Conservation (phyloP, 108 stramenopile species). For the Cafeteria roenbergensis region DNA sequence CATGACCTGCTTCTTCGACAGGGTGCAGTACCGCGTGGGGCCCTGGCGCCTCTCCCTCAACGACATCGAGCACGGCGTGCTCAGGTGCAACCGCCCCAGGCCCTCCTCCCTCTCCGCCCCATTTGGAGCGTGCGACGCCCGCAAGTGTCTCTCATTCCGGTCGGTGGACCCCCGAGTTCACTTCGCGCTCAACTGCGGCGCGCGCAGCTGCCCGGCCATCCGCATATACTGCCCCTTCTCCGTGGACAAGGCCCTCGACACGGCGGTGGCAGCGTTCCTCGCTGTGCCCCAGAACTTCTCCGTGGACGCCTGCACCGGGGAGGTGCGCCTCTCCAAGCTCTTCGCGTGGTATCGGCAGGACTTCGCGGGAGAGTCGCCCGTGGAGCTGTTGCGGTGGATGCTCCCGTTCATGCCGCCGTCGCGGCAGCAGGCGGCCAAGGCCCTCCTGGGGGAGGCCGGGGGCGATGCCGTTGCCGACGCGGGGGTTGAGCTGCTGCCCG, state of each 20-base stretch:
- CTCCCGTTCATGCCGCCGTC: no score
- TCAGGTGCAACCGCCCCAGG: neutral
- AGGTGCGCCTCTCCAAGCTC: neutral
- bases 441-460: no score
- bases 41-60: neutral
- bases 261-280: no score
- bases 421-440: no score
- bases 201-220: neutral
- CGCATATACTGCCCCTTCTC: no score
- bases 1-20: neutral
- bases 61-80: constrained; percentile 14
- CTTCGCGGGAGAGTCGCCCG: neutral
- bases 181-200: constrained; percentile 5
- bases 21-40: neutral
- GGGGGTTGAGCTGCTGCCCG: no score
- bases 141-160: neutral
- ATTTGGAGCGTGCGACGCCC: neutral
- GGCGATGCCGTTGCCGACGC: no score
- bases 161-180: constrained; percentile 1
- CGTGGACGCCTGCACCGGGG: neutral
- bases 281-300: no score
- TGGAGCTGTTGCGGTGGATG: no score
- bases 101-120: neutral
- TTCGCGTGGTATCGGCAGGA: neutral
- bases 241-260: no score